A percentile compares a stretch with the other conserved stretches of the same genome.
Conservation (phyloP, 495 filamentous ascomycete species). For the Bombardia bombarda region DNA sequence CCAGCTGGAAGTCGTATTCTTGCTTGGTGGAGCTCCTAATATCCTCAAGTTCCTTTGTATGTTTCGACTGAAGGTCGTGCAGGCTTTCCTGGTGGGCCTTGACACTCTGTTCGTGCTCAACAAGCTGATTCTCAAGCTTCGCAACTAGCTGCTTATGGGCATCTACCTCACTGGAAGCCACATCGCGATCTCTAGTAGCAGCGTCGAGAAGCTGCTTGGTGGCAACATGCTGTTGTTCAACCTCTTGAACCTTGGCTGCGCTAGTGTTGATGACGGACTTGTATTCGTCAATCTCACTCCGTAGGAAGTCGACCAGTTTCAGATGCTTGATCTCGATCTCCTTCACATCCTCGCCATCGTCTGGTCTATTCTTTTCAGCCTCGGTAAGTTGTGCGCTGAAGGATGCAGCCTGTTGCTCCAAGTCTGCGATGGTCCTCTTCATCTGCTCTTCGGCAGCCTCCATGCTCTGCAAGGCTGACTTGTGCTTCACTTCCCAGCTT, state of each 20-base stretch:
- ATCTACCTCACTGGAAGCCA: conserved; percentile 35
- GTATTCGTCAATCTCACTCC: conserved; percentile 70
- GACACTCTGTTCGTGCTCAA: conserved; percentile 41
- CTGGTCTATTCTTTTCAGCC: conserved; percentile 20
- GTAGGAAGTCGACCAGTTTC: conserved; percentile 57
- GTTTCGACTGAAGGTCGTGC: conserved; percentile 33
- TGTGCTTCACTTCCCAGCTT: conserved; percentile 69
- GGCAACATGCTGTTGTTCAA: conserved; percentile 56
- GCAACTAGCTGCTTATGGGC: conserved; percentile 44
- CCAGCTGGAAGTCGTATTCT: conserved; percentile 35
- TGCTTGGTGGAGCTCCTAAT: conserved; percentile 30
- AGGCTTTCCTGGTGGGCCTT: conserved; percentile 41
- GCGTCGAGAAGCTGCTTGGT: conserved; percentile 51
- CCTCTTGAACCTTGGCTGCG: conserved; percentile 51
- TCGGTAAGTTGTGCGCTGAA: conserved; percentile 30
- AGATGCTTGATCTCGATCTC: conserved; percentile 47
- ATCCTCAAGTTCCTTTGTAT: conserved; percentile 42
- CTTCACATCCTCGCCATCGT: conserved; percentile 25
- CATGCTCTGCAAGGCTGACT: conserved; percentile 60
- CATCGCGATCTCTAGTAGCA: conserved; percentile 37
- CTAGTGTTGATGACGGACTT: conserved; percentile 60
- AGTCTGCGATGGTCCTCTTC: conserved; percentile 57
- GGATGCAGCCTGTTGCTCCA: conserved; percentile 49
- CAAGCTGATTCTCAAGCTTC: conserved; percentile 51
- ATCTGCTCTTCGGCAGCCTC: conserved; percentile 67